These are phyloP conservation scores for Aspergillus melleus DNA, from an alignment of 2,329 filamentous ascomycete species.

Conservation along the genomic window DNA sequence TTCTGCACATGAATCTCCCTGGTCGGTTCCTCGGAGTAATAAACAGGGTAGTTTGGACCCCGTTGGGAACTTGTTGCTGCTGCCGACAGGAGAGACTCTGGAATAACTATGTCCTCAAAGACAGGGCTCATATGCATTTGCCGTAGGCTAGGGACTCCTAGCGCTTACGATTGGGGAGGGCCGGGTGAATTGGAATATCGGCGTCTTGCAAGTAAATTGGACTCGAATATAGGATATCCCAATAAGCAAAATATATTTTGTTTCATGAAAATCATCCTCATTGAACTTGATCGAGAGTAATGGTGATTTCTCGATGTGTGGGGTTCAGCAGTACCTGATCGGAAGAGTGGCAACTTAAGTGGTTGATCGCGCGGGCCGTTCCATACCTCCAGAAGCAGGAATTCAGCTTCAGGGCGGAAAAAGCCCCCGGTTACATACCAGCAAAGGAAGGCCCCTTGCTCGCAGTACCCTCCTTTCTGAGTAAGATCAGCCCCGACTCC, in stretches of 20 bases:
- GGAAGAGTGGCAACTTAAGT: neutral
- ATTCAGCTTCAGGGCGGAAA: neutral
- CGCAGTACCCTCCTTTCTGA: neutral
- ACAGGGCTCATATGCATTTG: neutral
- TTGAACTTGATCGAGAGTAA: neutral
- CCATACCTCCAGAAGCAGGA: neutral
- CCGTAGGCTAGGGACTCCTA: neutral
- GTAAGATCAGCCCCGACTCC: neutral
- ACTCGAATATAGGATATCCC: neutral
- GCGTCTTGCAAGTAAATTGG: neutral
- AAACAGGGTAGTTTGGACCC: neutral
- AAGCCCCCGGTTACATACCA: neutral
- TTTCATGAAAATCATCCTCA: neutral
- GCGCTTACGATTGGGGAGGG: neutral
- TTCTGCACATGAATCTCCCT: constrained; percentile 6
- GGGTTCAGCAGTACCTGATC: neutral
- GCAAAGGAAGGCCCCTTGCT: neutral
- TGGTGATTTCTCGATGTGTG: neutral
- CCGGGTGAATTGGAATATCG: neutral
- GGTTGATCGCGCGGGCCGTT: neutral
- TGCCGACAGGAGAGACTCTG: constrained; percentile 4
- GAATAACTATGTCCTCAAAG: constrained; percentile 10
- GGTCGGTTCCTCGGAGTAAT: neutral
- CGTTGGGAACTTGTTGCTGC: neutral
- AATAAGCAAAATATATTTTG: neutral